Evolutionary conservation across 352 stramenopile genomes (phyloP), one percentile per base, ranked within the genome.

Genomic region (Peronospora destructor): DNA sequence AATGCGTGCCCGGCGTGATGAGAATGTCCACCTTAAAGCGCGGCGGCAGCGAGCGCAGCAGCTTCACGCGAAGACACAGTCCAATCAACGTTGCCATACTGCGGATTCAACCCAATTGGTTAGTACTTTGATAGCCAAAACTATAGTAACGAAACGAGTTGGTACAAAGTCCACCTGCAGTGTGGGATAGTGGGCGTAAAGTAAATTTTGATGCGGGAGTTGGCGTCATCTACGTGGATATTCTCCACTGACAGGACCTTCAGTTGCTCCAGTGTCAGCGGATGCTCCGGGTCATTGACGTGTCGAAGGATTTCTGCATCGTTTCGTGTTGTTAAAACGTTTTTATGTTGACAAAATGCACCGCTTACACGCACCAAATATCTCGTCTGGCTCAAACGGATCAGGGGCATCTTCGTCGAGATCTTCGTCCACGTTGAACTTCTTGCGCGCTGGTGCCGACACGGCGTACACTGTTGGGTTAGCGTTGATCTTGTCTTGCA

Each of bases 21-120:
- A 83, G 66, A 13, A 98, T 96, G 47, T 85, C 71, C 19, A 98
- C 82, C 60, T 97, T 98, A 71, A 97, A 98, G 42, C 90, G 76
- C 56, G 79, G 53, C 4, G 91, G 88, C 46, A 98, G 69, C 36
- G 92, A 98, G 19, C 94, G 84, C 48, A 97, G 56, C 28, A 98
- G 71, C 73, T 98, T 98, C n/a, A 98, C 94, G 42, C 85, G 77
- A 17, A 98, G 61, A 50, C 88, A 97, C 10, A 98, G 62, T 4
- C 95, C 95, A 59, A 98, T 98, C 14, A 98, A 71, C 37, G 95
- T 98, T 10, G 94, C 94, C 95, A 98, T 98, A 56, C 80, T 95
- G 42, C 25, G 23, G 4, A 13, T 8, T 28, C 26, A 45, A 13
- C 49, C n/a, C 16, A 2, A 41, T 21, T 17, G 0, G 11, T 45